phyloP scores from a whole-genome alignment of 2,329 filamentous ascomycete genomes.

The Cordyceps militaris region DNA sequence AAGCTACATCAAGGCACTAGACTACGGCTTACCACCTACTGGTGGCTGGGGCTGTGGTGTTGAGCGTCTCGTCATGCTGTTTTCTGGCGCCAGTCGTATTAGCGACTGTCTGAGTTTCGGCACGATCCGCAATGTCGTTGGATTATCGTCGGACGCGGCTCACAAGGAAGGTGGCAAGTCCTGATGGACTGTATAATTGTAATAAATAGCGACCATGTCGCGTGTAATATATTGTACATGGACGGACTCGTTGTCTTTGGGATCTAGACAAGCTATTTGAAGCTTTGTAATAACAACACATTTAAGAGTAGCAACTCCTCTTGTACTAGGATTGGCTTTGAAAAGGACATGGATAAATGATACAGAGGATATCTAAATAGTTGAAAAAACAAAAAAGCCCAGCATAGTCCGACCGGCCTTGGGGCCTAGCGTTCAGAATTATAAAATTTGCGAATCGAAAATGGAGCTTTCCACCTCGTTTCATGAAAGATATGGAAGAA shows the following conservation, averaged over 20 bases:
- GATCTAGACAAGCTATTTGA: background rate
- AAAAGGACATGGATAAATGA: background rate
- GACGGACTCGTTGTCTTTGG: too few relatives aligned
- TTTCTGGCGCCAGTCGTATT: slow-evolving; percentile 72
- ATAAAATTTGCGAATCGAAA: slow-evolving; percentile 2
- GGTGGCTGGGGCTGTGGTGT: slow-evolving; percentile 95
- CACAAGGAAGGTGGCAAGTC: slow-evolving; percentile 1
- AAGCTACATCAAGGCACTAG: slow-evolving; percentile 75
- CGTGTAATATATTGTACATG: background rate
- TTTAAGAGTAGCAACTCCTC: background rate
- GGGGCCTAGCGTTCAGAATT: background rate
- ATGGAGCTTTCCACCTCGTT: background rate
- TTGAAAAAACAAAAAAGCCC: background rate
- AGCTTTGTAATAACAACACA: background rate
- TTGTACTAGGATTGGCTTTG: background rate
- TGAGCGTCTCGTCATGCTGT: slow-evolving; percentile 86
- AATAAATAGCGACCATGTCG: background rate
- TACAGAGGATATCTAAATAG: background rate
- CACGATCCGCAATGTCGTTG: slow-evolving; percentile 63
- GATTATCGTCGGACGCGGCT: slow-evolving; percentile 29
- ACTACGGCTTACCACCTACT: slow-evolving; percentile 88
- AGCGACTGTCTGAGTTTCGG: slow-evolving; percentile 85
- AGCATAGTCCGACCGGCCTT: background rate
- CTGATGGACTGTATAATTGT: background rate
- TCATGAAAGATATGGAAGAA: too few relatives aligned